Evolutionary conservation across 164 flowering plant genomes (phyloP).

Genomic region (Stephania cephalantha): DNA sequence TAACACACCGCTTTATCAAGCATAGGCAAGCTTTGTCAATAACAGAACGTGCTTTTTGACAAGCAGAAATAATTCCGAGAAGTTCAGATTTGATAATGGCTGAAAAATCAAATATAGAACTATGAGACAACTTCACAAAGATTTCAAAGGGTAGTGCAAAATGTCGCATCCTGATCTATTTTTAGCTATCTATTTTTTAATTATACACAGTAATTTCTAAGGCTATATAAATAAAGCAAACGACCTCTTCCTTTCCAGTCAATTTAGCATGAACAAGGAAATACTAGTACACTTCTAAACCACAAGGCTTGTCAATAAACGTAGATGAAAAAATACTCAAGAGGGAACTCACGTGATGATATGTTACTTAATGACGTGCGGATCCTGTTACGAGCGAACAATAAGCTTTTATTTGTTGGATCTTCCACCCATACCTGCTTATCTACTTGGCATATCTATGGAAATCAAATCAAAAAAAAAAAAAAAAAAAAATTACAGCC

Average conservation of each 20-base stretch:
- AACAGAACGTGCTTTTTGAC: conserved; percentile 59
- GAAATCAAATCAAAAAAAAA: conserved; percentile 1
- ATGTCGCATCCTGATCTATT: background rate
- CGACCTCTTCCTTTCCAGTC: background rate
- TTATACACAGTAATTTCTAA: background rate
- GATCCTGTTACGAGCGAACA: conserved; percentile 78
- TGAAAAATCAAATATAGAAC: conserved; percentile 23
- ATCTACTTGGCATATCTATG: conserved; percentile 57
- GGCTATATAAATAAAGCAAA: background rate
- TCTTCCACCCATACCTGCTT: conserved; percentile 85
- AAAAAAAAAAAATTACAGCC: background rate
- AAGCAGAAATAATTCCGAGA: conserved; percentile 57
- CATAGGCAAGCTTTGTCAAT: conserved; percentile 46
- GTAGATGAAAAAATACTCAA: background rate
- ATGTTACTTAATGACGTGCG: conserved; percentile 44
- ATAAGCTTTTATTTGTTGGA: conserved; percentile 67
- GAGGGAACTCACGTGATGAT: conserved; percentile 43
- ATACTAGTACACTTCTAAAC: background rate
- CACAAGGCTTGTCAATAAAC: background rate
- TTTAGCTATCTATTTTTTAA: no score
- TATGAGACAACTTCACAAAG: conserved; percentile 9
- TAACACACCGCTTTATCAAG: conserved; percentile 49
- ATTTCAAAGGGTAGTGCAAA: background rate
- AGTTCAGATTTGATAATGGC: conserved; percentile 63
- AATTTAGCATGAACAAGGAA: background rate